These are phyloP conservation scores for Leccinellum rugosiceps DNA, from an alignment of 768 basidiomycete species.

Conservation along the genomic window DNA sequence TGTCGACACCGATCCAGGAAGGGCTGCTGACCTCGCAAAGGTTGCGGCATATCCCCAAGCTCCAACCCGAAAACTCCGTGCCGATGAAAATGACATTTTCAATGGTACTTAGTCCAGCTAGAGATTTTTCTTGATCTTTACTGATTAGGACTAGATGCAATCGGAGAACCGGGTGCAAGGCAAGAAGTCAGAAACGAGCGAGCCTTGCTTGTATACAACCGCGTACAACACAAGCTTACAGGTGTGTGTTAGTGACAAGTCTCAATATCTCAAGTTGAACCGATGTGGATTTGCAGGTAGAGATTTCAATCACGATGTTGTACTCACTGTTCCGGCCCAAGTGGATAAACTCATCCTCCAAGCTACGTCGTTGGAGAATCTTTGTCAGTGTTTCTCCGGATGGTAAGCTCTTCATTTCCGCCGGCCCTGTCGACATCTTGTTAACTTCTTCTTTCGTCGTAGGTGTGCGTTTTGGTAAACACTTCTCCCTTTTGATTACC, in stretches of 20 bases:
- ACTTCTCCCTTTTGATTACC: background rate
- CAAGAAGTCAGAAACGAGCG: constrained; percentile 90
- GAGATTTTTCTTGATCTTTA: background rate
- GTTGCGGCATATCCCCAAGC: constrained; percentile 75
- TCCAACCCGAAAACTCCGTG: constrained; percentile 76
- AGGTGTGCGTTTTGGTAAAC: constrained; percentile 78
- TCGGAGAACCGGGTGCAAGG: constrained; percentile 53
- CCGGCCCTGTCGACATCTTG: background rate
- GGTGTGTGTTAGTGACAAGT: constrained; percentile 39
- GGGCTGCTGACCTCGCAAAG: constrained; percentile 59
- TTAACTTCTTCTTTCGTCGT: constrained; percentile 1
- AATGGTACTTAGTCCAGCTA: constrained; percentile 53
- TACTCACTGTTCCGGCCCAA: constrained; percentile 73
- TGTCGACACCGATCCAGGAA: constrained; percentile 48
- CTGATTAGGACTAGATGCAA: constrained; percentile 31
- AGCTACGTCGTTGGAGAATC: constrained; percentile 90
- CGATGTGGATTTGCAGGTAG: constrained; percentile 49
- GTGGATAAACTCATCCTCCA: constrained; percentile 93
- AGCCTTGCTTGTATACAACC: constrained; percentile 88
- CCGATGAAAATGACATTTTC: constrained; percentile 93
- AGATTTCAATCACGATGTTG: constrained; percentile 86
- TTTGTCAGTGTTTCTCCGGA: constrained; percentile 95
- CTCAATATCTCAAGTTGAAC: background rate
- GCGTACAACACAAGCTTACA: constrained; percentile 93
- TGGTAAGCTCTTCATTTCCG: constrained; percentile 47